A percentile compares a stretch with the other conserved stretches of the same genome.
Conservation (phyloP, 176 grass and related monocot species). For the Musa acuminata region DNA sequence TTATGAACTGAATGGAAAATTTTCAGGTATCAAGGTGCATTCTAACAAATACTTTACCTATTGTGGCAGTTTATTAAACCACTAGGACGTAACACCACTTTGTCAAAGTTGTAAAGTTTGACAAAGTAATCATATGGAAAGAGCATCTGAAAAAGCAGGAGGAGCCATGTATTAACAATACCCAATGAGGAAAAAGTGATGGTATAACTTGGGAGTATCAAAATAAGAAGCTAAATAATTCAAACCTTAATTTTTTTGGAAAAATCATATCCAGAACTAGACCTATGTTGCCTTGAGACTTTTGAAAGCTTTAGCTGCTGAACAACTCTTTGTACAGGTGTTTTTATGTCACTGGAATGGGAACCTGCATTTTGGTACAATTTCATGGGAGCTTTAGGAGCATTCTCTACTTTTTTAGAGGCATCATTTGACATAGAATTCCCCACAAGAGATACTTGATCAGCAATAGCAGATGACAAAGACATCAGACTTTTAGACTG, state of each 20-base stretch:
- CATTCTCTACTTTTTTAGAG: neutral
- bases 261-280: slow-evolving; percentile 5
- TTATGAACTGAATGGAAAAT: neutral
- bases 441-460: neutral
- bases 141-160: slow-evolving; percentile 20
- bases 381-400: slow-evolving; percentile 9
- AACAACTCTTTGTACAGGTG: slow-evolving; percentile 16
- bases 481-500: slow-evolving; percentile 10
- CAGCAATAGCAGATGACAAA: neutral
- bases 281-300: neutral
- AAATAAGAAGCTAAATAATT: neutral
- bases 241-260: slow-evolving; percentile 15
- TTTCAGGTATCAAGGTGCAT: neutral
- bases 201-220: neutral
- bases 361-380: slow-evolving; percentile 2
- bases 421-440: neutral
- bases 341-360: slow-evolving; percentile 1
- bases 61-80: slow-evolving; percentile 26
- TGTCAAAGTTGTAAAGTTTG: slow-evolving; percentile 23
- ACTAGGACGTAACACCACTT: slow-evolving; percentile 13
- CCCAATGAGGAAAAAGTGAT: neutral
- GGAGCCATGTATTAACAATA: neutral
- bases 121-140: slow-evolving; percentile 25
- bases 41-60: slow-evolving; percentile 1
- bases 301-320: slow-evolving; percentile 23